Percentiles rank a stretch among this genome's conserved stretches.
These are phyloP conservation scores for Pythium periplocum DNA, from an alignment of 352 stramenopile genomes.

Conservation along the genomic window DNA sequence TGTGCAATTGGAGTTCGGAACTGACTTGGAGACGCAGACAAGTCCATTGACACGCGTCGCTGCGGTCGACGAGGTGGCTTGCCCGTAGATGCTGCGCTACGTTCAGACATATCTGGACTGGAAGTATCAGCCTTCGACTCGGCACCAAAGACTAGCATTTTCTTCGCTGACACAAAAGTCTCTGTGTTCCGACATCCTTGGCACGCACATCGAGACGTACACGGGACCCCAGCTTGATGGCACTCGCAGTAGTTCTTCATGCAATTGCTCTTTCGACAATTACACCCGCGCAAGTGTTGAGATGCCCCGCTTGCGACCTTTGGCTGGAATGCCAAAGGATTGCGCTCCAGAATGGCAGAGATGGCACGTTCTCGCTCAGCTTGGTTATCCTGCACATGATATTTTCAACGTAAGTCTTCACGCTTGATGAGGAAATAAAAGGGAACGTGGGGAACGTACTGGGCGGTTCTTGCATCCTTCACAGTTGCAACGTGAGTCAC, in stretches of 20 bases:
- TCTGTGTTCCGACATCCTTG: constrained; percentile 68
- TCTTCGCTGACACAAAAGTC: constrained; percentile 58
- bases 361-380: constrained; percentile 76
- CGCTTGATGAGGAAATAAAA: not conserved
- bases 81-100: not conserved
- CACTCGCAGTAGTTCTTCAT: constrained; percentile 99
- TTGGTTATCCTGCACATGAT: constrained; percentile 29
- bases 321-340: constrained; percentile 92
- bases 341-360: constrained; percentile 85
- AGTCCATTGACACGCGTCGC: constrained; percentile 21
- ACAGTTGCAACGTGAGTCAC: constrained; percentile 71
- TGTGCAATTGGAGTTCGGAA: constrained; percentile 8
- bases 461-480: constrained; percentile 75
- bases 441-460: constrained; percentile 8
- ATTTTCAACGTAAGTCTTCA: not conserved
- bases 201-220: constrained; percentile 79
- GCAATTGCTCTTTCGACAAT: constrained; percentile 94
- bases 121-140: constrained; percentile 7
- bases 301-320: constrained; percentile 86
- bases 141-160: constrained; percentile 53
- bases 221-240: constrained; percentile 87
- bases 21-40: constrained; percentile 4
- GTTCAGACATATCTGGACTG: too few relatives aligned
- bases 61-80: constrained; percentile 18
- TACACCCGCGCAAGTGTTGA: constrained; percentile 92